These are phyloP conservation scores for Hirsutella thompsonii DNA, from an alignment of 2,329 filamentous ascomycete species.

Conservation along the genomic window DNA sequence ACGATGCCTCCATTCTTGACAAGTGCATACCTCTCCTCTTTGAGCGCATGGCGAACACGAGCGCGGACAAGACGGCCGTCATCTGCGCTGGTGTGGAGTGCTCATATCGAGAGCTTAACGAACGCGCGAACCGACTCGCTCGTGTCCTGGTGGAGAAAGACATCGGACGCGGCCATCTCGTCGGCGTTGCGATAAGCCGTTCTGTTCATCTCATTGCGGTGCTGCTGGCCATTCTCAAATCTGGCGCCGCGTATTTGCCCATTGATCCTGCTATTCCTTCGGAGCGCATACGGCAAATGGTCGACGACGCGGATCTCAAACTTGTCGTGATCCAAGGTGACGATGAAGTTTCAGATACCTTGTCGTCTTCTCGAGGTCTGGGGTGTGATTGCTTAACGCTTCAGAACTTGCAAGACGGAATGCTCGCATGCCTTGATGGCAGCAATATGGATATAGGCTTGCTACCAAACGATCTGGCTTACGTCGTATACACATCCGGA, in stretches of 20 bases:
- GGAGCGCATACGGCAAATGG: constrained; percentile 7
- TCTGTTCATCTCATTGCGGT: constrained; percentile 7
- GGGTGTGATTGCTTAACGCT: background rate
- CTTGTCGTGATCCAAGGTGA: constrained; percentile 4
- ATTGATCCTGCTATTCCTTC: constrained; percentile 7
- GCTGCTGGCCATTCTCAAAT: constrained; percentile 7
- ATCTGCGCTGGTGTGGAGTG: constrained; percentile 3
- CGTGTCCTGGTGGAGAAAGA: constrained; percentile 1
- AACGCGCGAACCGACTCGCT: constrained; percentile 4
- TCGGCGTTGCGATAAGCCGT: constrained; percentile 6
- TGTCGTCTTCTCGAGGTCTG: background rate
- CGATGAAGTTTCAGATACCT: background rate
- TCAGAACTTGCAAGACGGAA: background rate
- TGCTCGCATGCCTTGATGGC: background rate
- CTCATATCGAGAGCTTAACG: constrained; percentile 4
- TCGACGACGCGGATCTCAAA: constrained; percentile 5
- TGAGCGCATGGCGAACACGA: background rate
- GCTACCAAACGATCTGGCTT: constrained; percentile 1
- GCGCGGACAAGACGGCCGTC: constrained; percentile 3
- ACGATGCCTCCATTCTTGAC: background rate
- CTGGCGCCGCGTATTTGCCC: constrained; percentile 8
- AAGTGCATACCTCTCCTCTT: constrained; percentile 3
- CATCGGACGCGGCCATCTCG: constrained; percentile 4
- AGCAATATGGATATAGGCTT: background rate
- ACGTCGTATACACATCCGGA: background rate